phyloP scores from a whole-genome alignment of 1,139 yeast genomes.

The Diutina mesorugosa region DNA sequence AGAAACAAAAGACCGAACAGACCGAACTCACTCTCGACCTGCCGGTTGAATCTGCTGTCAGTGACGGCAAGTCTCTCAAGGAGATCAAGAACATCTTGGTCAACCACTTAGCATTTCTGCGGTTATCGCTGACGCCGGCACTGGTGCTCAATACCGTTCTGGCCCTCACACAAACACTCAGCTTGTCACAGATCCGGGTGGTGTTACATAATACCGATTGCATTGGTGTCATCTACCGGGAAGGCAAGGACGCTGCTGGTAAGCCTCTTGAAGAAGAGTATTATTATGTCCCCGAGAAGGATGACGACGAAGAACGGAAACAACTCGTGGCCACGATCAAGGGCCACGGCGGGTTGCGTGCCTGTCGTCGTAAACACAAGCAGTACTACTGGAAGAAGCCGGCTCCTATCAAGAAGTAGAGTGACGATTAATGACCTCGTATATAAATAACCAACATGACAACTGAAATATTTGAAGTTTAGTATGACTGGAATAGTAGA shows the following conservation, averaged over 20 bases:
- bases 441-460: not conserved
- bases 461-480: too few species aligned
- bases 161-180: conserved; percentile 12
- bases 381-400: conserved; percentile 86
- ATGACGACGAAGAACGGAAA: conserved; percentile 57
- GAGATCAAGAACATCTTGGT: conserved; percentile 54
- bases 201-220: conserved; percentile 38
- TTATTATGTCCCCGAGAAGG: conserved; percentile 78
- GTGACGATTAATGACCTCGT: not conserved
- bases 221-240: conserved; percentile 74
- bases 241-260: conserved; percentile 95
- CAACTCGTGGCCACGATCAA: conserved; percentile 60
- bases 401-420: conserved; percentile 12
- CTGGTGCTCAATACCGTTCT: conserved; percentile 45
- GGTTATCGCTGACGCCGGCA: conserved; percentile 78
- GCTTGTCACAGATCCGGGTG: conserved; percentile 36
- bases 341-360: conserved; percentile 72
- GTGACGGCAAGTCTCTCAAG: conserved; percentile 3
- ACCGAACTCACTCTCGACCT: not conserved
- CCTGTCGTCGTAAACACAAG: conserved; percentile 88
- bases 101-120: conserved; percentile 83
- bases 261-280: conserved; percentile 88
- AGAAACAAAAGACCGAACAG: not conserved
- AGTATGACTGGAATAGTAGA: not conserved
- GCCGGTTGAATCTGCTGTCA: not conserved